Percentiles rank a stretch among this genome's conserved stretches.
Evolutionary conservation across 1,139 yeast genomes (phyloP).

Genomic region (Zygosaccharomyces pseudobailii): DNA sequence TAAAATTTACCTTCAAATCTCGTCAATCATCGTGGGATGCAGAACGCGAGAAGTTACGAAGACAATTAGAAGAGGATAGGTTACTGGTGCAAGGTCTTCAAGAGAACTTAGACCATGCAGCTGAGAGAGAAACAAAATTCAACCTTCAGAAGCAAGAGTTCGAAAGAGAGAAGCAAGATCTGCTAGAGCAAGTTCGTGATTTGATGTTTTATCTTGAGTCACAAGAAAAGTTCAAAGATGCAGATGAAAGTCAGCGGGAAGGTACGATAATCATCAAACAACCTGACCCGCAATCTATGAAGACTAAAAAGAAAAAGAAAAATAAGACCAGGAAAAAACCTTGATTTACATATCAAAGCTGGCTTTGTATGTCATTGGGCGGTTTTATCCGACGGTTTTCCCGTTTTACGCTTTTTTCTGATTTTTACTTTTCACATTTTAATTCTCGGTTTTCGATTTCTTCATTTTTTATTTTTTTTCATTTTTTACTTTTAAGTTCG

Average conservation of each 20-base stretch:
- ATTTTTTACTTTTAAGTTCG: slow-evolving; percentile 17
- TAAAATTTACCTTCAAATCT: slow-evolving; percentile 26
- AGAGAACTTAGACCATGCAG: slow-evolving; percentile 49
- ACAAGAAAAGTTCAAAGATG: slow-evolving; percentile 64
- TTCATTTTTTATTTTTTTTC: slow-evolving; percentile 7
- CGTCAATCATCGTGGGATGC: slow-evolving; percentile 10
- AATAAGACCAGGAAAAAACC: slow-evolving; percentile 11
- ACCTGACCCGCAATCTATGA: slow-evolving; percentile 2
- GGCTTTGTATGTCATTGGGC: not conserved
- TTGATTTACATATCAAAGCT: not conserved
- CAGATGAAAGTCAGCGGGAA: slow-evolving; percentile 64
- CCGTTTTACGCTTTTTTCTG: not conserved
- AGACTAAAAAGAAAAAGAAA: slow-evolving; percentile 13
- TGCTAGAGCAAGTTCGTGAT: slow-evolving; percentile 70
- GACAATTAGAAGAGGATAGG: slow-evolving; percentile 44
- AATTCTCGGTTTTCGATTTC: no score
- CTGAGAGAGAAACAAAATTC: slow-evolving; percentile 38
- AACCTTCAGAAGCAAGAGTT: slow-evolving; percentile 24
- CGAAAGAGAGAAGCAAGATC: slow-evolving; percentile 43
- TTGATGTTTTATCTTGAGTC: slow-evolving; percentile 77
- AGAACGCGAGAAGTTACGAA: slow-evolving; percentile 20
- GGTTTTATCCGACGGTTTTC: not conserved
- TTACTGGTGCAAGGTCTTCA: slow-evolving; percentile 53
- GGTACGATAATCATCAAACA: slow-evolving; percentile 52
- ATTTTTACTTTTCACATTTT: slow-evolving; percentile 34